phyloP scores from a whole-genome alignment of 305 asterid genomes.

The Striga hermonthica region DNA sequence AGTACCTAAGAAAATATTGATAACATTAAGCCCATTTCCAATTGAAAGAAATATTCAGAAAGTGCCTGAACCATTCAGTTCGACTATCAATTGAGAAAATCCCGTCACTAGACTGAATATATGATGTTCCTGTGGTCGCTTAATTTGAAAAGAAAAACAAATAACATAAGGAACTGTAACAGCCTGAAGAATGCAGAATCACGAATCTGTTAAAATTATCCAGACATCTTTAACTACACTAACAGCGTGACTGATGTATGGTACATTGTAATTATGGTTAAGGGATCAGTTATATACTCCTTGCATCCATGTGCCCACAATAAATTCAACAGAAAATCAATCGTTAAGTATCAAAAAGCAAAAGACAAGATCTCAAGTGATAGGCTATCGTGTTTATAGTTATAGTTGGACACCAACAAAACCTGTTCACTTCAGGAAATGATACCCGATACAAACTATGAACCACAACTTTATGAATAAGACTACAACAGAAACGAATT shows the following conservation, averaged over 20 bases:
- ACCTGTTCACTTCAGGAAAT: neutral
- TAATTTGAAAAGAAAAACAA: no score
- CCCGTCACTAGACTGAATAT: slow-evolving; percentile 13
- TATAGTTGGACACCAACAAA: slow-evolving; percentile 5
- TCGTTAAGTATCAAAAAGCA: neutral
- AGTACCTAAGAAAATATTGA: slow-evolving; percentile 46
- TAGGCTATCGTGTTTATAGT: slow-evolving; percentile 1
- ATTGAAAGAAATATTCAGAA: slow-evolving; percentile 3
- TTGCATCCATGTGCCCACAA: no score
- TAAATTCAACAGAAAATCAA: slow-evolving; percentile 5
- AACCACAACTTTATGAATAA: neutral
- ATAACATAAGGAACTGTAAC: no score
- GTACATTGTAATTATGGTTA: no score
- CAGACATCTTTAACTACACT: no score
- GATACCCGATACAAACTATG: neutral
- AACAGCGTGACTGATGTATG: no score
- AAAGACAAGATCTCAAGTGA: neutral
- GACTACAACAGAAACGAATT: slow-evolving; percentile 6
- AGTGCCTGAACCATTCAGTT: slow-evolving; percentile 5
- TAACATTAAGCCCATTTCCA: slow-evolving; percentile 16
- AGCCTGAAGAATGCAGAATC: no score
- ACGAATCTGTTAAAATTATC: no score
- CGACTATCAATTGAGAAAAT: slow-evolving; percentile 8
- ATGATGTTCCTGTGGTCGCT: neutral
- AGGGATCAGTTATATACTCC: no score